Base-by-base conservation (phyloP, 2,329 filamentous ascomycete genomes). In the Tolypocladium nubicola region DNA sequence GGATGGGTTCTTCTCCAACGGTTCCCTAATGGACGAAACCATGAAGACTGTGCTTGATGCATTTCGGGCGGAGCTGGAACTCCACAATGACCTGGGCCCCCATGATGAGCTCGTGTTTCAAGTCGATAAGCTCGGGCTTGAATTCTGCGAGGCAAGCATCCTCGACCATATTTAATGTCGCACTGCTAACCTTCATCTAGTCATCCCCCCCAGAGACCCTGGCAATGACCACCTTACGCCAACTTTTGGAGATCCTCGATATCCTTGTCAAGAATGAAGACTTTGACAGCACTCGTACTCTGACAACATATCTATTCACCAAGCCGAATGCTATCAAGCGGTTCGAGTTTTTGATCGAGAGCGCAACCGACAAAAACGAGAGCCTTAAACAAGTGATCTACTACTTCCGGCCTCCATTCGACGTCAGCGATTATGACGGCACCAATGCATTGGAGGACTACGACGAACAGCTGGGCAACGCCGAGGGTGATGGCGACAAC, bases 21-120 rank as follows among this genome's bases (percentile, higher is more conserved):
- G 65, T 1, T 71, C 71, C 16, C 67, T 75, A 3, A 62, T 80
- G 21, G 72, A 78, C 43, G 69, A 71, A 13, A 74, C 72, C 2
- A 71, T 82, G 54, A 74, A 76, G 21, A 67, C 70, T 9, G 68
- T 82, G 13, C 63, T 82, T 54, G 65, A 69, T 21, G 72, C 71
- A 6, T 68, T 82, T 37, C 76, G 79, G 37, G 65, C 67, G 8
- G 76, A 80, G 60, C 70, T 82, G 16, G 65, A 52, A 21, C 16
- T 14, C 2, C 30, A 68, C 21, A 70, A 74, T 43, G 79, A 81
- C 55, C 65, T 81, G 3, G 66, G 68, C 6, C 58, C 68, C 4
- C 70, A 74, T 21, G 79, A 82, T 55, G 78, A 81, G 57, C 66
- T 82, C 47, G 71, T 76, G n/a, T 72, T 81, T 45, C 76, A 79